Conservation (phyloP, 108 stramenopile genomes). For the Fragilaria radians region DNA sequence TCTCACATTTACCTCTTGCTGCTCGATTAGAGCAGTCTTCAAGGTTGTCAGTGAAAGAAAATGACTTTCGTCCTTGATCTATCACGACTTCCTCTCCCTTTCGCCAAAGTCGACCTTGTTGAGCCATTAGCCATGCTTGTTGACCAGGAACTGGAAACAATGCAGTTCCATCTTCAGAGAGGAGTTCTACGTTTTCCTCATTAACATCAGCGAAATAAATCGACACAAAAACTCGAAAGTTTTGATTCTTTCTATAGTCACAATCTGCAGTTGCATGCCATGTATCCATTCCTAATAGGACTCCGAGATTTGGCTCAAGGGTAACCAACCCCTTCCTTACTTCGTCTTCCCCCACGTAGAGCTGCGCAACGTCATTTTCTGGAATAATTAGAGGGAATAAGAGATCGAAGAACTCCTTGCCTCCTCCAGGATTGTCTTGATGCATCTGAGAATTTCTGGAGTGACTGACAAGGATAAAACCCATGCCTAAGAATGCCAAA, state of each 20-base stretch:
- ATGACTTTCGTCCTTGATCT: conserved; percentile 9
- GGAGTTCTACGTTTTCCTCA: conserved; percentile 18
- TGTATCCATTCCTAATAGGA: conserved; percentile 43
- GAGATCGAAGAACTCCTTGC: conserved; percentile 34
- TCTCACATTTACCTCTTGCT: conserved; percentile 2
- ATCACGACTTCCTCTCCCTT: not conserved
- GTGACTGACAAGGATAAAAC: conserved; percentile 35
- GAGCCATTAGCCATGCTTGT: conserved; percentile 2
- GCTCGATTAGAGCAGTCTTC: conserved; percentile 4
- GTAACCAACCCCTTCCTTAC: conserved; percentile 18
- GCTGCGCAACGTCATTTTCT: conserved; percentile 28
- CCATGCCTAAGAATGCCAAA: conserved; percentile 36
- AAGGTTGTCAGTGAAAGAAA: not conserved
- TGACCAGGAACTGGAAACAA: conserved; percentile 5
- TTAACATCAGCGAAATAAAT: conserved; percentile 44
- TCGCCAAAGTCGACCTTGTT: conserved; percentile 7
- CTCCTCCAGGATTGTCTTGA: conserved; percentile 18
- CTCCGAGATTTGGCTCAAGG: conserved; percentile 19
- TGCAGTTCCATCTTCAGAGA: not conserved
- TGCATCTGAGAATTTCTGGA: conserved; percentile 31
- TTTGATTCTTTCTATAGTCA: conserved; percentile 33
- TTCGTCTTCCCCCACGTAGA: conserved; percentile 24
- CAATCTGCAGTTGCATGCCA: conserved; percentile 38
- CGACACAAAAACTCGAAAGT: conserved; percentile 34
- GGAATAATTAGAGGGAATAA: conserved; percentile 44